phyloP scores from a whole-genome alignment of 2,329 filamentous ascomycete genomes.

The Ophioceras dolichostomum region DNA sequence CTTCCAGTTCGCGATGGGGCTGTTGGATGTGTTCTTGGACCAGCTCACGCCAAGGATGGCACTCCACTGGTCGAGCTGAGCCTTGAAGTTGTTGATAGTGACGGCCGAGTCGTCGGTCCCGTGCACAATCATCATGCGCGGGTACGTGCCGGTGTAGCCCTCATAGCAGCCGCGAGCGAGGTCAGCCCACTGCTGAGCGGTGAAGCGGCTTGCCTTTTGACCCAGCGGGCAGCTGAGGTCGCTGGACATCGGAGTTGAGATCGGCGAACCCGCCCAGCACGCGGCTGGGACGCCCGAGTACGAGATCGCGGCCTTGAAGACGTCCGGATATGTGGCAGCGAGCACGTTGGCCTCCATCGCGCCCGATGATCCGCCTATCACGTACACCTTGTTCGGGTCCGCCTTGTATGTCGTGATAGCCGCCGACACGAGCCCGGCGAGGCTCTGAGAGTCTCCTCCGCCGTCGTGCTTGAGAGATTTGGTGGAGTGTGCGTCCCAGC shows the following conservation, averaged over 20 bases:
- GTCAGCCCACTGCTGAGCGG: no score
- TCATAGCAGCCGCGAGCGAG: conserved; percentile 32
- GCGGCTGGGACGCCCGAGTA: conserved; percentile 31
- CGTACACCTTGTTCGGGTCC: conserved; percentile 37
- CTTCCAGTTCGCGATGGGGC: conserved; percentile 3
- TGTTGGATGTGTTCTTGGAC: conserved; percentile 2
- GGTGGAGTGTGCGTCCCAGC: conserved; percentile 45
- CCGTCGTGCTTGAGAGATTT: conserved; percentile 40
- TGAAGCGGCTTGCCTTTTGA: conserved; percentile 25
- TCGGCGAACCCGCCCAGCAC: conserved; percentile 26
- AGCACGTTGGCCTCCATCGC: conserved; percentile 41
- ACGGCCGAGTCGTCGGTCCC: conserved; percentile 37
- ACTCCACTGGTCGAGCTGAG: conserved; percentile 44
- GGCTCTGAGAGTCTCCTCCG: conserved; percentile 41
- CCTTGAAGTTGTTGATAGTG: conserved; percentile 39
- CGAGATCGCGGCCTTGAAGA: conserved; percentile 29
- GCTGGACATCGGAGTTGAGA: conserved; percentile 31
- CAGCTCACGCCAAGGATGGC: conserved; percentile 31
- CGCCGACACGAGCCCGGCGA: conserved; percentile 48
- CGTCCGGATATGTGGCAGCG: conserved; percentile 30
- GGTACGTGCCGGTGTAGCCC: conserved; percentile 34
- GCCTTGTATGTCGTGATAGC: conserved; percentile 36
- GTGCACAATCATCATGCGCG: conserved; percentile 46
- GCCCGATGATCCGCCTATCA: conserved; percentile 35
- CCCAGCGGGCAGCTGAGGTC: conserved; percentile 38